Percentiles rank a stretch among this genome's conserved stretches.
phyloP scores from a whole-genome alignment of 2,329 filamentous ascomycete species.

The Cercospora sp. region DNA sequence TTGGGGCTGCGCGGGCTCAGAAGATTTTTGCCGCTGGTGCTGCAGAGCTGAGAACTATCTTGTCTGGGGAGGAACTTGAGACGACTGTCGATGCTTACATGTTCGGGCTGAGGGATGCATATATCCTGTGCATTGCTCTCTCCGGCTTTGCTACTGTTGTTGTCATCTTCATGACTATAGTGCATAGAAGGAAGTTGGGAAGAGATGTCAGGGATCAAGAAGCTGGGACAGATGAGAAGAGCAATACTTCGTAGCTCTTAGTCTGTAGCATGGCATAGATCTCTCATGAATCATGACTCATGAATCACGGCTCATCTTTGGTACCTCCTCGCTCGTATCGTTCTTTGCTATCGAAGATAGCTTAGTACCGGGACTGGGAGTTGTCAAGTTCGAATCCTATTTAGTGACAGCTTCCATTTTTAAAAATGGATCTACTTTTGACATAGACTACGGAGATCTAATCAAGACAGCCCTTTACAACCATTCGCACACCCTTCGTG shows the following conservation, averaged over 20 bases:
- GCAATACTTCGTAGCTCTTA: neutral
- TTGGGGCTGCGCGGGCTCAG: slow-evolving; percentile 44
- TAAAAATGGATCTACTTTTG: neutral
- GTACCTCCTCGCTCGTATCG: no score
- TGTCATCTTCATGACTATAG: neutral
- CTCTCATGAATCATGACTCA: no score
- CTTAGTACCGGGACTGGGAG: no score
- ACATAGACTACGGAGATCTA: neutral
- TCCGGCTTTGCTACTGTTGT: slow-evolving; percentile 8
- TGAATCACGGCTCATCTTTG: no score
- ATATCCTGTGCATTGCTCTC: slow-evolving; percentile 28
- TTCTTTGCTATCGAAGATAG: no score
- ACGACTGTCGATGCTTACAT: slow-evolving; percentile 47
- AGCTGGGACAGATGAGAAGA: neutral
- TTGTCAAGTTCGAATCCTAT: no score
- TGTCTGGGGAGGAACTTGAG: slow-evolving; percentile 46
- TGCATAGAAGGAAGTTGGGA: slow-evolving; percentile 10
- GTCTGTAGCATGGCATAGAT: no score
- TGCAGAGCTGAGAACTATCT: slow-evolving; percentile 60
- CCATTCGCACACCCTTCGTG: slow-evolving; percentile 8
- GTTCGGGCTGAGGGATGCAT: slow-evolving; percentile 34
- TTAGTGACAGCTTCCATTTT: no score
- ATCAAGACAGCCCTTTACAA: neutral
- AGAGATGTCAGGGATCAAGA: neutral
- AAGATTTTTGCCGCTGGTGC: slow-evolving; percentile 50